Base-by-base conservation (phyloP, 495 filamentous ascomycete species). In the Talaromyces nanjingensis region DNA sequence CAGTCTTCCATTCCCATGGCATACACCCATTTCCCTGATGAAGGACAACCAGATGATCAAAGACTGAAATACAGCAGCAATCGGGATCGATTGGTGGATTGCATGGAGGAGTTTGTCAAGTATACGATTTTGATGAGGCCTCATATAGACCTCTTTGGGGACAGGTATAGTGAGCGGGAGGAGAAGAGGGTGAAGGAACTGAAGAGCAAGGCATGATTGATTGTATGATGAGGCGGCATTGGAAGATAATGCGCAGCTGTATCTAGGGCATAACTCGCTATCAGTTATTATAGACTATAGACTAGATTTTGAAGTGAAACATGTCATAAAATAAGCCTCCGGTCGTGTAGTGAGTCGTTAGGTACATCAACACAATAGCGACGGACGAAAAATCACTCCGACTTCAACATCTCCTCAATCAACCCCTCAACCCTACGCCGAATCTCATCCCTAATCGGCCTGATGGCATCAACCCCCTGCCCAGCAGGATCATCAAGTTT, bases 41-140 rank as follows among this genome's bases (percentile, higher is more conserved):
- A 79, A 37, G 78, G 76, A 20, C 72, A 77, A 42, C 80, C 80
- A n/a, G 82, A 74, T 9, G 82, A 82, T 49, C 77, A 77, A 54
- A 70, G 87, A 33, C 67, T 91, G 9, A 80, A 83, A 70, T 78
- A 82, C 5, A 86, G 87, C 74, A 76, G 80, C 0, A 89, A 89
- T 67, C 71, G 89, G 34, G 84, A 89, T 67, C 72, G 88, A 4
- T 68, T 91, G 61, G 88, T 91, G 18, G 89, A 91, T 76, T 89
- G 87, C 64, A 88, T 89, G 84, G 89, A 91, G 77, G 89, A 91
- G 72, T 83, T 91, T 76, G 87, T 90, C 4, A 89, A 89, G 69
- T 89, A 88, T 70, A 89, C 86, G 0, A 79, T 89, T 34, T 65
- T 90, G 9, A 87, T 90, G 83, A 73, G 86, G 61, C 81, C 83